These are phyloP conservation scores for Lepidium campestre DNA, from an alignment of 441 rosid species.

Conservation along the genomic window DNA sequence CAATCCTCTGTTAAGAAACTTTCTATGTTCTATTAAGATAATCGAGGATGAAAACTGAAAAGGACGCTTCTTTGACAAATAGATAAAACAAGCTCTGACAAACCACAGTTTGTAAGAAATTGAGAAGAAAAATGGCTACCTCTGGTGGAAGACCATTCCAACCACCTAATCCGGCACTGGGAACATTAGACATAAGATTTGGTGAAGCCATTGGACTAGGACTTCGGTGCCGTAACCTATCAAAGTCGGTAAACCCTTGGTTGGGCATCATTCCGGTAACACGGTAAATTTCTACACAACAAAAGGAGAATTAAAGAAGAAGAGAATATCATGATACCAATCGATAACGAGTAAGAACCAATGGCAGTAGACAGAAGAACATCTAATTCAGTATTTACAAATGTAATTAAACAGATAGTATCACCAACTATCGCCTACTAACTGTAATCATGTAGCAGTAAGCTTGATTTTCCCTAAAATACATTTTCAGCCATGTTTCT, in stretches of 20 bases:
- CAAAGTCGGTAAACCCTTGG: constrained; percentile 81
- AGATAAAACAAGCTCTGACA: constrained; percentile 2
- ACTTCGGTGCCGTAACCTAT: constrained; percentile 82
- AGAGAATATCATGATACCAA: constrained; percentile 1
- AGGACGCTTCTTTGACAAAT: neutral
- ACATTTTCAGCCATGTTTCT: neutral
- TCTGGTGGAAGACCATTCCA: constrained; percentile 82
- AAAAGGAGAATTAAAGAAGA: neutral
- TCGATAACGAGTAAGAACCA: neutral
- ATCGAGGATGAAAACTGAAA: neutral
- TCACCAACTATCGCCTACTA: neutral
- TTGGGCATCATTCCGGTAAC: constrained; percentile 82
- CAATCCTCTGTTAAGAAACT: constrained; percentile 17
- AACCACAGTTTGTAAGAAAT: neutral
- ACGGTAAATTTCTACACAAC: constrained; percentile 64
- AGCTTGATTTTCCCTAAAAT: neutral
- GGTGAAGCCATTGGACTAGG: constrained; percentile 99
- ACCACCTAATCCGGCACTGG: constrained; percentile 55
- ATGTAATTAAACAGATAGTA: neutral
- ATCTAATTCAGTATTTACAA: neutral
- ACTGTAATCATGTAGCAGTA: neutral
- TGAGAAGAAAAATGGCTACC: constrained; percentile 32
- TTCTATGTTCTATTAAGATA: constrained; percentile 11
- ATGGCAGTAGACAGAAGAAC: neutral
- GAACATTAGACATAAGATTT: constrained; percentile 60